These are phyloP conservation scores for Pachysandra terminalis DNA, from an alignment of 164 flowering plant species.

Conservation along the genomic window DNA sequence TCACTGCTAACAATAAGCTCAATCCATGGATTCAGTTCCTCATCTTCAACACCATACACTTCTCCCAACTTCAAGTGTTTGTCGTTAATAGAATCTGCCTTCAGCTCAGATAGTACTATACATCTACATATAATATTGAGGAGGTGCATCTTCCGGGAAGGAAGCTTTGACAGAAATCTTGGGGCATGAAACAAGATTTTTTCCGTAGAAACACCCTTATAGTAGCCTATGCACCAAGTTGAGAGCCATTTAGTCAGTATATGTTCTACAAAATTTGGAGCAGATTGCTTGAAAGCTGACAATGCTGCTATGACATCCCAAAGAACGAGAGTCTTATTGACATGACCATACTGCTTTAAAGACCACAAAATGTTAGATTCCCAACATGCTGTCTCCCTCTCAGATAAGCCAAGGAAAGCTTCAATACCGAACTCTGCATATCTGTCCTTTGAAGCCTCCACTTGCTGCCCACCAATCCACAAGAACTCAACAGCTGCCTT, in stretches of 20 bases:
- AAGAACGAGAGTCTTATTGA: conserved; percentile 47
- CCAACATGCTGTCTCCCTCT: conserved; percentile 57
- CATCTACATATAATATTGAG: conserved; percentile 67
- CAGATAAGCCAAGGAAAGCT: conserved; percentile 35
- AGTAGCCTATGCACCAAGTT: conserved; percentile 23
- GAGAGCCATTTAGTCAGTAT: conserved; percentile 63
- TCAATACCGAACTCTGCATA: conserved; percentile 21
- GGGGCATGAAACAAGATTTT: conserved; percentile 28
- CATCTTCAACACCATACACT: conserved; percentile 27
- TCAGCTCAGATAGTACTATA: conserved; percentile 44
- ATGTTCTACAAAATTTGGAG: conserved; percentile 43
- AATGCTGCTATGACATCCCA: conserved; percentile 82
- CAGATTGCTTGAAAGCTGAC: conserved; percentile 51
- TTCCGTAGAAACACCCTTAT: conserved; percentile 21
- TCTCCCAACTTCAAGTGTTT: conserved; percentile 18
- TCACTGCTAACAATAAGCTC: conserved; percentile 49
- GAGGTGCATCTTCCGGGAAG: conserved; percentile 69
- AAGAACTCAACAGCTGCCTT: conserved; percentile 78
- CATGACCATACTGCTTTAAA: conserved; percentile 41
- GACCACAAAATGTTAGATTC: conserved; percentile 60
- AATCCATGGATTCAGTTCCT: conserved; percentile 41
- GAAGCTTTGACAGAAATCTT: conserved; percentile 24
- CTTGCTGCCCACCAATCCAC: conserved; percentile 83
- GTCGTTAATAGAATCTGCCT: conserved; percentile 30
- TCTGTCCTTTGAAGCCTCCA: conserved; percentile 22